A percentile compares a stretch with the other conserved stretches of the same genome.
phyloP scores from a whole-genome alignment of 2,329 filamentous ascomycete genomes.

The Corynespora cassiicola region DNA sequence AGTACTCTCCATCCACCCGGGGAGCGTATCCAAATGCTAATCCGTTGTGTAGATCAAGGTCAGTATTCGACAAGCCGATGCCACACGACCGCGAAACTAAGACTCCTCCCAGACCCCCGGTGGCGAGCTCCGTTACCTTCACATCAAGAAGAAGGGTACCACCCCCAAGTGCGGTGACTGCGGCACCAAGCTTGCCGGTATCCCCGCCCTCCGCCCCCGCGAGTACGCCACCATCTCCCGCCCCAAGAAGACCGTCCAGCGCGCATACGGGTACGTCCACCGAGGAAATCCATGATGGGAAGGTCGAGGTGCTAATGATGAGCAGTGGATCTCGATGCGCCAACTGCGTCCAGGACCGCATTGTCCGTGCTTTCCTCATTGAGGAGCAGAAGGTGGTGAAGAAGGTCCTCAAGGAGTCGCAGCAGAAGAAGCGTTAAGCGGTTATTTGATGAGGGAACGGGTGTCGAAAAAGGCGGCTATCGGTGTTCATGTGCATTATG shows the following conservation, averaged over 20 bases:
- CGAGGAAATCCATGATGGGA: conserved; percentile 71
- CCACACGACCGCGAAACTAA: conserved; percentile 13
- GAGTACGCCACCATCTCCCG: conserved; percentile 97
- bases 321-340: conserved; percentile 98
- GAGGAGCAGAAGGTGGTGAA: conserved; percentile 99
- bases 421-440: conserved; percentile 72
- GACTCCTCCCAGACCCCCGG: conserved; percentile 83
- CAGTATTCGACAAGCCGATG: conserved; percentile 4
- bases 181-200: conserved; percentile 94
- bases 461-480: conserved; percentile 46
- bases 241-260: conserved; percentile 99
- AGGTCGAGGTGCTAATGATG: conserved; percentile 47
- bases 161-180: conserved; percentile 97
- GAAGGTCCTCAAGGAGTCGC: conserved; percentile 99
- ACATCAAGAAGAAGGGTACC: conserved; percentile 99
- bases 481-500: conserved; percentile 51
- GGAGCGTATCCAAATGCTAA: conserved; percentile 11
- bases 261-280: conserved; percentile 71
- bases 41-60: conserved; percentile 29
- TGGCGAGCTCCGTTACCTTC: conserved; percentile 92
- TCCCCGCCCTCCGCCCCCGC: conserved; percentile 96
- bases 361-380: conserved; percentile 98
- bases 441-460: conserved; percentile 25
- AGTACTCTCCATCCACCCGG: too few species aligned
- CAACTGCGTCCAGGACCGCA: conserved; percentile 97